Evolutionary conservation across 441 rosid genomes (phyloP), one percentile per base, ranked within the genome.

Genomic region (Adansonia rubrostipa): DNA sequence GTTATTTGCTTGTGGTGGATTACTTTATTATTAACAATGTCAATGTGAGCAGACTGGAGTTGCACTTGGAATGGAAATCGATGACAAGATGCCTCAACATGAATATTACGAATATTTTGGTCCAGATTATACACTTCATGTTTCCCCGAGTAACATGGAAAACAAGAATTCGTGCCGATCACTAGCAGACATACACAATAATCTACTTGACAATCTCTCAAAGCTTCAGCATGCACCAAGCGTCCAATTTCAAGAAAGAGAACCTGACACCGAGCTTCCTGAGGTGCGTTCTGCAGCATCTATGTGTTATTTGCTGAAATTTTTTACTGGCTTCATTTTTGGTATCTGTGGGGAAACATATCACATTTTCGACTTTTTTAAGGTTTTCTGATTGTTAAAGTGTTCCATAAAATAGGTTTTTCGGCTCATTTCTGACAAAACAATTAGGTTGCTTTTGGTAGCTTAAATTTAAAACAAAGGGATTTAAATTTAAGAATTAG

Each of bases 181-280:
- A 73, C 91, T 92, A 56, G 94, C 90, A 61, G 92, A 87, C 20
- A 92, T 90, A 83, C 89, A 87, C 48, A 81, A 67, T 75, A 88
- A 91, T 85, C 91, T 95, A 79, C 97, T 95, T 15, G 95, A 92
- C 9, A 82, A 95, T 82, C 95, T 95, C 80, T 88, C 97, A 58
- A 93, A 75, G 85, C 95, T 95, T 78, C 93, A 86, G 88, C 98
- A 95, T 89, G 98, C 98, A 74, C 97, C 98, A 42, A 92, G 97
- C 82, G 94, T 95, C 61, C 97, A 80, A 69, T 95, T 95, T 82
- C 95, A 90, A 82, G 98, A 93, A 84, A 88, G 94, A 72, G 89
- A 85, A 40, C 97, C 97, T 48, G 92, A 92, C 75, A 87, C 97
- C 42, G 96, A 92, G 82, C 73, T 91, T 80, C 94, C 95, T 64